These are phyloP conservation scores for Aspergillus bridgeri DNA, from an alignment of 495 filamentous ascomycete genomes.

Conservation along the genomic window DNA sequence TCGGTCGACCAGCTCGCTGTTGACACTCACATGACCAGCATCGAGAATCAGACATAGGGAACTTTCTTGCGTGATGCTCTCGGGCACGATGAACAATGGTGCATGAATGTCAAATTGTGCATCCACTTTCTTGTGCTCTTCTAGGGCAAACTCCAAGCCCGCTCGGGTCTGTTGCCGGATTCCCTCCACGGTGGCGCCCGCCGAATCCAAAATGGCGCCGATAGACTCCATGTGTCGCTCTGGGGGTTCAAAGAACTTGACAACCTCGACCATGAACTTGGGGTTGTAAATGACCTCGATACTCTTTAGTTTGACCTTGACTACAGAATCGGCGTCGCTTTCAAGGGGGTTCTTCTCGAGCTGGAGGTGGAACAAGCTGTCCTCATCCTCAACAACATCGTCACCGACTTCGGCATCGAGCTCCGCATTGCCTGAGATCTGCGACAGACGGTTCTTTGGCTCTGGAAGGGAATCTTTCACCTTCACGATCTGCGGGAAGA, in stretches of 20 bases:
- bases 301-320: constrained; percentile 88
- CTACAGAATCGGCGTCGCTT: constrained; percentile 80
- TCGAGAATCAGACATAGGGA: constrained; percentile 90
- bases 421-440: constrained; percentile 56
- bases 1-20: constrained; percentile 88
- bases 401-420: constrained; percentile 49
- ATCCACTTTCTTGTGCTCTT: constrained; percentile 97
- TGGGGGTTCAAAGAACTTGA: constrained; percentile 91
- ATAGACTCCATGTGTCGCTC: constrained; percentile 98
- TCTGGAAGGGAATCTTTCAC: constrained; percentile 79
- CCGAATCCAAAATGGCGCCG: constrained; percentile 86
- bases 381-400: constrained; percentile 58
- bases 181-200: constrained; percentile 91
- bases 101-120: constrained; percentile 94
- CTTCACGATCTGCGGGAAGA: constrained; percentile 89
- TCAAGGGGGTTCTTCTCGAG: constrained; percentile 95
- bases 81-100: constrained; percentile 91
- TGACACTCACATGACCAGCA: constrained; percentile 91
- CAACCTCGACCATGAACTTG: constrained; percentile 81
- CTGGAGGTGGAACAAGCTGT: constrained; percentile 83
- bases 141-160: constrained; percentile 89
- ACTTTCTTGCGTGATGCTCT: constrained; percentile 76
- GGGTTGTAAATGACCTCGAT: constrained; percentile 98
- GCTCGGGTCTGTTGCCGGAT: constrained; percentile 92
- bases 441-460: constrained; percentile 40